These are phyloP conservation scores for Cadophora gregata DNA, from an alignment of 2,329 filamentous ascomycete genomes.

Conservation along the genomic window DNA sequence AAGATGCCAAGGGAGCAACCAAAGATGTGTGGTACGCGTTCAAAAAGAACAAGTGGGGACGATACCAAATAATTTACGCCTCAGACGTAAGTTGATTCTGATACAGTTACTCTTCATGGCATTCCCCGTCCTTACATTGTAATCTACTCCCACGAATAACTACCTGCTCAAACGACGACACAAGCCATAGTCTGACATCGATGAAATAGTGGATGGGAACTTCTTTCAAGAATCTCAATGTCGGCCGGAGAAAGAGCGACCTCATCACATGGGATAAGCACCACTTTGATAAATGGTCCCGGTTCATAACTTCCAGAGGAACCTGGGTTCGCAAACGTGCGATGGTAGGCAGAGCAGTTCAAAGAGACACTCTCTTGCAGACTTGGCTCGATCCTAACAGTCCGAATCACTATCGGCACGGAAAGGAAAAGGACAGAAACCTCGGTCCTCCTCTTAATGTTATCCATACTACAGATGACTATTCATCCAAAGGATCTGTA, in stretches of 20 bases:
- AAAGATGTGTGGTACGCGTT: conserved; percentile 30
- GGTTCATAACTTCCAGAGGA: conserved; percentile 17
- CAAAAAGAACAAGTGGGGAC: neutral
- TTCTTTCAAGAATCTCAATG: conserved; percentile 8
- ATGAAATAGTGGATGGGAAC: neutral
- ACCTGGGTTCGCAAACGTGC: conserved; percentile 15
- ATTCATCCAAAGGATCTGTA: neutral
- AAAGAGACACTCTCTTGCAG: conserved; percentile 8
- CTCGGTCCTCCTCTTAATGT: conserved; percentile 27
- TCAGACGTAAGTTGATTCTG: neutral
- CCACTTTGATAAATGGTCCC: conserved; percentile 17
- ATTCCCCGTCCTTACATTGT: no score
- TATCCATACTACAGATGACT: conserved; percentile 10
- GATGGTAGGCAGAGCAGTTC: conserved; percentile 13
- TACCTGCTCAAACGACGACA: neutral
- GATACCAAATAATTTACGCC: conserved; percentile 19
- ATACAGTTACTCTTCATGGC: no score
- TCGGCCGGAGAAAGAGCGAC: conserved; percentile 24
- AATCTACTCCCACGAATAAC: no score
- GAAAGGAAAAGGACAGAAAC: conserved; percentile 7
- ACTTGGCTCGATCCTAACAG: conserved; percentile 19
- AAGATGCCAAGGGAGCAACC: neutral
- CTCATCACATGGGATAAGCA: conserved; percentile 29
- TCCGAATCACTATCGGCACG: conserved; percentile 22
- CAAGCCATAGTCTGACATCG: neutral